Conservation (phyloP, 2,329 filamentous ascomycete species). For the Talaromyces sp. region DNA sequence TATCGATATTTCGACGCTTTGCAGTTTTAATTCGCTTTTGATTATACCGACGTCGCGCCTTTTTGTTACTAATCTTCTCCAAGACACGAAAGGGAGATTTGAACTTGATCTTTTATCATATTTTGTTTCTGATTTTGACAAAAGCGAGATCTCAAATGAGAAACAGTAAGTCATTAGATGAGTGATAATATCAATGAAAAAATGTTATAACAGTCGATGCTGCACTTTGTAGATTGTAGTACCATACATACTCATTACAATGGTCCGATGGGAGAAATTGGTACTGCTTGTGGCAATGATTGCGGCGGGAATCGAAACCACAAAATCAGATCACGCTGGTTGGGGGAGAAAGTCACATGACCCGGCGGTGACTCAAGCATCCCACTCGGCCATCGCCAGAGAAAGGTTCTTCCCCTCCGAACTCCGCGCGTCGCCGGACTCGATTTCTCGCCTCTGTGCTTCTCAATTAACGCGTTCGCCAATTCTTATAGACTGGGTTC, state of each 20-base stretch:
- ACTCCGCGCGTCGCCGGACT: constrained; percentile 5
- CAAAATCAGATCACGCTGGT: background rate
- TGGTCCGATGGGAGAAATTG: background rate
- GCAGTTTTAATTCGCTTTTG: constrained; percentile 5
- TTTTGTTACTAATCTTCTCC: constrained; percentile 12
- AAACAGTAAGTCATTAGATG: constrained; percentile 6
- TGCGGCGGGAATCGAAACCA: constrained; percentile 14
- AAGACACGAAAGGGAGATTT: background rate
- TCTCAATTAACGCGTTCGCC: background rate
- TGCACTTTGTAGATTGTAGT: background rate
- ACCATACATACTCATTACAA: no score
- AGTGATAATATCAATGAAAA: background rate
- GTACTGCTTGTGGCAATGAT: background rate
- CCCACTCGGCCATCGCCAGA: constrained; percentile 13
- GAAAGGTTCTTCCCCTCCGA: background rate
- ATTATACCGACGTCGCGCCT: background rate
- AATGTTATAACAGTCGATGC: background rate
- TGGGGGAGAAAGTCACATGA: constrained; percentile 2
- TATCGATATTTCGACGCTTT: constrained; percentile 12
- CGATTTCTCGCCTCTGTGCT: background rate
- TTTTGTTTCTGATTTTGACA: constrained; percentile 13
- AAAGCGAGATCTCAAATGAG: constrained; percentile 3
- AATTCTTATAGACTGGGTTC: background rate
- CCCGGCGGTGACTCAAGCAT: background rate
- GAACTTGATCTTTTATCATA: background rate